phyloP scores from a whole-genome alignment of 2,329 filamentous ascomycete genomes.

The Nothophaeocryptopus gaeumannii region DNA sequence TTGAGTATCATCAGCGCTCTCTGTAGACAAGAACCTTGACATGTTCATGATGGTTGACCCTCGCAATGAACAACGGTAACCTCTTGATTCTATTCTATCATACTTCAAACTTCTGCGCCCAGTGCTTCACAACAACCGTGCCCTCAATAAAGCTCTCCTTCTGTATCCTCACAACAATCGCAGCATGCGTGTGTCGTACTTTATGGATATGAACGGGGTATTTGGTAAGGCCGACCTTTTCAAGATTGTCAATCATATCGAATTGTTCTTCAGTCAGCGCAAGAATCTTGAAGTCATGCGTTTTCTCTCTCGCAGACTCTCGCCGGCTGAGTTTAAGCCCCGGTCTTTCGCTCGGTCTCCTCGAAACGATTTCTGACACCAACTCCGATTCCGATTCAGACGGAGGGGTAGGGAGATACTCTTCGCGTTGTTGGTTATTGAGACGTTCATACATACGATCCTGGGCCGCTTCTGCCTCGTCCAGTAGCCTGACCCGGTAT shows the following conservation, averaged over 20 bases:
- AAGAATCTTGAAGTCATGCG: slow-evolving; percentile 58
- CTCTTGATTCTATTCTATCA: slow-evolving; percentile 30
- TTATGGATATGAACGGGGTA: slow-evolving; percentile 72
- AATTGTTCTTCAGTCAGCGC: slow-evolving; percentile 80
- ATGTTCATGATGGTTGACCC: no score
- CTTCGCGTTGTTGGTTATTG: slow-evolving; percentile 63
- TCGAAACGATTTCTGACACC: slow-evolving; percentile 28
- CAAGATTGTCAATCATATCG: slow-evolving; percentile 74
- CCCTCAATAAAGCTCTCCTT: slow-evolving; percentile 72
- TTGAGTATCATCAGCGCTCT: no score
- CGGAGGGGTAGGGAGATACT: slow-evolving; percentile 61
- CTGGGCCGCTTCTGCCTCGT: slow-evolving; percentile 70
- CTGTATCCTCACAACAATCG: slow-evolving; percentile 77
- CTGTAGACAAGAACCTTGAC: no score
- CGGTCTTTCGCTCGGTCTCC: not conserved
- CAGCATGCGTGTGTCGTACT: slow-evolving; percentile 77
- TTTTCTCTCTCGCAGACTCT: slow-evolving; percentile 31
- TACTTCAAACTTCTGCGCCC: slow-evolving; percentile 69
- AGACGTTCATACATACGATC: slow-evolving; percentile 75
- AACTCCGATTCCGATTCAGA: slow-evolving; percentile 25
- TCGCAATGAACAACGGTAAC: no score
- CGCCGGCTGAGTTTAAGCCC: slow-evolving; percentile 13
- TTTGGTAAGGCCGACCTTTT: slow-evolving; percentile 60
- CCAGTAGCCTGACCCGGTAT: slow-evolving; percentile 74
- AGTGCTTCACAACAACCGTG: slow-evolving; percentile 73